phyloP scores from a whole-genome alignment of 1,284 basidiomycete genomes.

The Naganishia liquefaciens region DNA sequence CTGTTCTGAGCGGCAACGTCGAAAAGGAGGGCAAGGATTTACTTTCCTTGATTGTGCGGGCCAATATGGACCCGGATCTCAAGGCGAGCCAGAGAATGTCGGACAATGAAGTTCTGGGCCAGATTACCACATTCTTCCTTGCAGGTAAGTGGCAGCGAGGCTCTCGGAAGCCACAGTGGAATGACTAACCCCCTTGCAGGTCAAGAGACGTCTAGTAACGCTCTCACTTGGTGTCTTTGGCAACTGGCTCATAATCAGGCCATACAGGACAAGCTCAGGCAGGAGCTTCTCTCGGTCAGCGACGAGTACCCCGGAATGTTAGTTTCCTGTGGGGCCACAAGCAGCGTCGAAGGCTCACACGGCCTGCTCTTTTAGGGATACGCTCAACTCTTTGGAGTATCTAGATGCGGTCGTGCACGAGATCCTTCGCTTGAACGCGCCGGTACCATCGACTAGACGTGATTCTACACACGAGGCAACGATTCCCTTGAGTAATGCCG shows the following conservation, averaged over 20 bases:
- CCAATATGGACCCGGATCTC: constrained; percentile 62
- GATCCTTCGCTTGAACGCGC: constrained; percentile 64
- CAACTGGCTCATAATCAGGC: constrained; percentile 61
- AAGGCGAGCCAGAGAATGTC: constrained; percentile 62
- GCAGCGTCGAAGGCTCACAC: constrained; percentile 34
- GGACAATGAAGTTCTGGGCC: constrained; percentile 67
- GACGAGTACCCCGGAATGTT: constrained; percentile 36
- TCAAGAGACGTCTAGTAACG: constrained; percentile 74
- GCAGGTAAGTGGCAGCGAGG: constrained; percentile 43
- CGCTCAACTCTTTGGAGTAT: constrained; percentile 58
- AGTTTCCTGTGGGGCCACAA: constrained; percentile 13
- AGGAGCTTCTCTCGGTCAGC: constrained; percentile 54
- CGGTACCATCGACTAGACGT: constrained; percentile 67
- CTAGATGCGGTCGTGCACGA: constrained; percentile 70
- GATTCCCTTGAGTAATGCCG: constrained; percentile 61
- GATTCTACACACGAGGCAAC: constrained; percentile 61
- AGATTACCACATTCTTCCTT: constrained; percentile 76
- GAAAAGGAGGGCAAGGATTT: constrained; percentile 47
- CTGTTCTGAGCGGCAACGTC: constrained; percentile 40
- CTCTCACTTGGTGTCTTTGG: constrained; percentile 72
- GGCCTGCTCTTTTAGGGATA: constrained; percentile 42
- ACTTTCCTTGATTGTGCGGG: constrained; percentile 61
- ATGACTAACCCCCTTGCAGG: constrained; percentile 50
- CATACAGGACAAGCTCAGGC: constrained; percentile 63
- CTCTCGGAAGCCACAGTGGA: constrained; percentile 37